Evolutionary conservation across 2,329 filamentous ascomycete genomes (phyloP), one percentile per base, ranked within the genome.

Genomic region (Pleoardoris graminearum): DNA sequence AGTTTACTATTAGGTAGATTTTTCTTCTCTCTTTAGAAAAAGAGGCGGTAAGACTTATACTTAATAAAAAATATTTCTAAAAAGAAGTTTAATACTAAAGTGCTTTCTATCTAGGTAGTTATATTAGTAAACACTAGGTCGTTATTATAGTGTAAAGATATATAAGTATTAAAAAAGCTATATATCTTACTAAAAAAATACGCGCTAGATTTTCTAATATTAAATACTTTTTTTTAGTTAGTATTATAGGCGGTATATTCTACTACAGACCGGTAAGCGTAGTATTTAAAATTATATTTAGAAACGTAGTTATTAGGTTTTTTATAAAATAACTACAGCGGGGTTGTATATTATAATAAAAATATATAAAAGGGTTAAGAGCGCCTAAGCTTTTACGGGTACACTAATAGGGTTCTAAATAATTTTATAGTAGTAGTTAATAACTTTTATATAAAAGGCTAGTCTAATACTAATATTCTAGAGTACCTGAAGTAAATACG

Each of bases 211-310:
- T 50, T 36, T 30, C 37, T 6, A 51, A 54, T 14, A 59, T 59
- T 27, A 39, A 48, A 27, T 51, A 41, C 27, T 45, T 51, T 38
- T 27, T 59, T 2, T 16, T 51, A 1, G 61, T 65, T 16, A 56
- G 61, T n/a, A 65, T 63, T 35, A 58, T 42, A 51, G 56, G 61
- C n/a, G 61, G 62, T 4, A 58, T 59, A 3, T 61, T 56, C 27
- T 29, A 46, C 44, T 59, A 62, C 33, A 54, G 58, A 16, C 51
- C 53, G 32, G 30, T 55, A 19, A 50, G 60, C 43, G 55, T 50
- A 35, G 47, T 3, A 6, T 47, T 45, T 2, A 48, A 59, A 43
- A 61, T 66, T 14, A 51, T 58, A n/a, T 53, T 66, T 12, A 58
- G 61, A 22, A 61, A 64, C 48, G 55, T 66, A 30, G 61, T 63